These are phyloP conservation scores for Cylindrodendrum hubeiense DNA, from an alignment of 2,329 filamentous ascomycete genomes.

Conservation along the genomic window DNA sequence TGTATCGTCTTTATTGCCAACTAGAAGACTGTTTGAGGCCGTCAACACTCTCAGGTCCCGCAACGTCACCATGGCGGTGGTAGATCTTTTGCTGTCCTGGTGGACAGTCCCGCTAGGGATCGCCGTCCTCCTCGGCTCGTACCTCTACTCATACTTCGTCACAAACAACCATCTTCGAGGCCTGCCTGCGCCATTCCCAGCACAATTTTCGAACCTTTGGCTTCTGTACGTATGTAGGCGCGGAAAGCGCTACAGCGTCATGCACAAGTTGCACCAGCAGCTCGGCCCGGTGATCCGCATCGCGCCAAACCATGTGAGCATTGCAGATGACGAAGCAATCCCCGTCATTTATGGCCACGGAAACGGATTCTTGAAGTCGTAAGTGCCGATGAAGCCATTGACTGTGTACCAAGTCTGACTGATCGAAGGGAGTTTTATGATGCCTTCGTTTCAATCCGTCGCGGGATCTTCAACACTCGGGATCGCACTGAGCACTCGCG, in stretches of 20 bases:
- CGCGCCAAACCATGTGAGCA: conserved; percentile 85
- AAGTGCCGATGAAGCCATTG: conserved; percentile 39
- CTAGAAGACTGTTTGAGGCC: not conserved
- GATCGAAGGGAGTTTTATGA: conserved; percentile 83
- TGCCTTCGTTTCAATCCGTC: conserved; percentile 87
- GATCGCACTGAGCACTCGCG: conserved; percentile 85
- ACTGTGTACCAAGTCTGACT: not conserved
- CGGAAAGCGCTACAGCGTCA: conserved; percentile 72
- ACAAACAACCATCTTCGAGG: conserved; percentile 63
- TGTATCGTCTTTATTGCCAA: not conserved
- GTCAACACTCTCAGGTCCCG: not conserved
- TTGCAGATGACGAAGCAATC: conserved; percentile 86
- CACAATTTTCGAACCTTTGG: conserved; percentile 83
- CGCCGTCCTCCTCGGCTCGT: conserved; percentile 64
- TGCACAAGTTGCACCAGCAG: conserved; percentile 81
- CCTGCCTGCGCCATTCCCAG: conserved; percentile 73
- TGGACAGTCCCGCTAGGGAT: conserved; percentile 61
- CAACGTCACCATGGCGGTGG: conserved; percentile 43
- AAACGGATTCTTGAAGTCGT: conserved; percentile 81
- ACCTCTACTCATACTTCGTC: conserved; percentile 70
- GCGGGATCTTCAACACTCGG: conserved; percentile 91
- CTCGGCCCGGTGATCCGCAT: conserved; percentile 85
- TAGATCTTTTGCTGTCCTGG: conserved; percentile 54
- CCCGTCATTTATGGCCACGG: conserved; percentile 82
- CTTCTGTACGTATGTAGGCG: conserved; percentile 75